Conservation (phyloP, 169 alveolate genomes). For the Plasmodium falciparum region DNA sequence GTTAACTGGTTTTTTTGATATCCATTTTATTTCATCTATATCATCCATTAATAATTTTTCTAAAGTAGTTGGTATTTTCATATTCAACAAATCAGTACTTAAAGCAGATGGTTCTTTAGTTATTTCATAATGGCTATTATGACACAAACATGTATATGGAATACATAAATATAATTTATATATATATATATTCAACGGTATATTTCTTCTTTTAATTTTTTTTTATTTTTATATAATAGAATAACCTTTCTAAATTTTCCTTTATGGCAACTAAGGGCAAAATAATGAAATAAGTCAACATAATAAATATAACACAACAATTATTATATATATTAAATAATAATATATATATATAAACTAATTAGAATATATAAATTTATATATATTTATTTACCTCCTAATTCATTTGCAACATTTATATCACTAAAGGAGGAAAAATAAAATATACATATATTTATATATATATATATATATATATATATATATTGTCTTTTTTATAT, state of each 20-base stretch:
- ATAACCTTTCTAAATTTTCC: conserved; percentile 57
- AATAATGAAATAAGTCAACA: conserved; percentile 9
- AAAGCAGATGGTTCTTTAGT: conserved; percentile 44
- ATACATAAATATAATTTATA: background rate
- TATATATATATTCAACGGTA: background rate
- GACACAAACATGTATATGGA: background rate
- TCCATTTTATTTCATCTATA: conserved; percentile 60
- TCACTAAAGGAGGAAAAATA: conserved; percentile 37
- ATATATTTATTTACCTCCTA: conserved; percentile 33
- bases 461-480: too few species aligned
- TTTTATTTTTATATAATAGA: background rate
- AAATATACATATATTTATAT: background rate
- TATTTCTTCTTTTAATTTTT: conserved; percentile 5
- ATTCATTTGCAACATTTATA: conserved; percentile 38
- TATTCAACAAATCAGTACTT: conserved; percentile 59
- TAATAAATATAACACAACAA: conserved; percentile 1
- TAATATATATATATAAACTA: background rate
- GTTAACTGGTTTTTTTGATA: conserved; percentile 34
- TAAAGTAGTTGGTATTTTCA: conserved; percentile 33
- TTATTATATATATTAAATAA: background rate
- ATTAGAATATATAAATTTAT: background rate
- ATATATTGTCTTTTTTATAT: too few species aligned
- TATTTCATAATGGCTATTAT: conserved; percentile 48
- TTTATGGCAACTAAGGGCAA: conserved; percentile 21
- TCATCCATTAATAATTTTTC: conserved; percentile 65